These are phyloP conservation scores for Capronia epimyces DNA, from an alignment of 2,329 filamentous ascomycete species.

Conservation along the genomic window DNA sequence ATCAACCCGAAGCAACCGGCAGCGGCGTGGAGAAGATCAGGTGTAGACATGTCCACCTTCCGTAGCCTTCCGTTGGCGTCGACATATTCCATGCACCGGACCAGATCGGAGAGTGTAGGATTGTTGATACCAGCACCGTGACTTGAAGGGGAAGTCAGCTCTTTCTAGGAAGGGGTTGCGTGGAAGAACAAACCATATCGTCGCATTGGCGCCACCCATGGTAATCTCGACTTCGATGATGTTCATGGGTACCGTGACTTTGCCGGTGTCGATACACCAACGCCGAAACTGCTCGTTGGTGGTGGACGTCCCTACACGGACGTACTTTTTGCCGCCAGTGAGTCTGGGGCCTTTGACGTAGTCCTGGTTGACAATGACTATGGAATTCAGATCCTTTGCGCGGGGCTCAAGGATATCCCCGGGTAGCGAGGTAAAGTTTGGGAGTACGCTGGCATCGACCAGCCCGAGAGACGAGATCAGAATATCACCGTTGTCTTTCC, in stretches of 20 bases:
- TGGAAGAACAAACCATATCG: conserved; percentile 15
- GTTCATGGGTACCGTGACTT: conserved; percentile 43
- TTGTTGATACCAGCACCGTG: conserved; percentile 45
- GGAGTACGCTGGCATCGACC: conserved; percentile 27
- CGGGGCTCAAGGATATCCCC: conserved; percentile 18
- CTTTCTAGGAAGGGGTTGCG: background rate
- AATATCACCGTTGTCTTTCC: conserved; percentile 32
- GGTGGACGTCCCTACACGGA: conserved; percentile 41
- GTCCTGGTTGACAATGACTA: conserved; percentile 17
- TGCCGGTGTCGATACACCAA: conserved; percentile 38
- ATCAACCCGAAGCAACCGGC: conserved; percentile 46
- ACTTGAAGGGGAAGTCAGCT: conserved; percentile 36
- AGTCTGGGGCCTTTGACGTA: conserved; percentile 20
- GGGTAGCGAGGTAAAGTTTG: conserved; percentile 24
- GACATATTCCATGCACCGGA: conserved; percentile 46
- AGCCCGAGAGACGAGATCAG: conserved; percentile 40
- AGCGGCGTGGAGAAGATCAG: conserved; percentile 40
- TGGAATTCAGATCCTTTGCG: conserved; percentile 23
- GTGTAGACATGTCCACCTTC: conserved; percentile 37
- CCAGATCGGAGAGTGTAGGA: conserved; percentile 44
- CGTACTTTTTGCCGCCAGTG: conserved; percentile 34
- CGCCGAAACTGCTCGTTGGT: conserved; percentile 46
- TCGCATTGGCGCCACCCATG: conserved; percentile 42
- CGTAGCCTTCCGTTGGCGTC: conserved; percentile 39
- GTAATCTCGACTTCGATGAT: conserved; percentile 48